A percentile compares a stretch with the other conserved stretches of the same genome.
Evolutionary conservation across 352 stramenopile species (phyloP).

Genomic region (Blastocystis sp.): DNA sequence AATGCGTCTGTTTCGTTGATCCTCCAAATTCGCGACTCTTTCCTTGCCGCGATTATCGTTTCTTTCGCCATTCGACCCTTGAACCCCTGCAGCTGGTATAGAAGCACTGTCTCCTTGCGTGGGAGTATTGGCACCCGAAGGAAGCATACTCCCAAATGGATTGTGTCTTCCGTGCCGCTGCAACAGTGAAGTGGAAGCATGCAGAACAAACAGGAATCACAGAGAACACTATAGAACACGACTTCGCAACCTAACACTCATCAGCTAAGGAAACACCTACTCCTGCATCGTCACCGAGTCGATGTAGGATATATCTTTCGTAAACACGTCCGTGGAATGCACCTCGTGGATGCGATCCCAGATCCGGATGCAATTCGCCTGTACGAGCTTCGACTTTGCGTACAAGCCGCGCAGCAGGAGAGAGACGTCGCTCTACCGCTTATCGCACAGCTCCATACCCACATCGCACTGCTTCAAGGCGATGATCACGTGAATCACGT

Average conservation of each 20-base stretch:
- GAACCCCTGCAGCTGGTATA: too few species aligned
- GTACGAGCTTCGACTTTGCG: conserved; percentile 16
- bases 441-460: neutral
- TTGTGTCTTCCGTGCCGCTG: too few species aligned
- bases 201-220: neutral
- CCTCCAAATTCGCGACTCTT: too few species aligned
- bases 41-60: too few species aligned
- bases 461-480: conserved; percentile 31
- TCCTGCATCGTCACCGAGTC: neutral
- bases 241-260: neutral
- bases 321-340: conserved; percentile 34
- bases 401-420: conserved; percentile 30
- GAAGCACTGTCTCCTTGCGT: too few species aligned
- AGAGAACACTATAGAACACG: neutral
- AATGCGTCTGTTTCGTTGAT: too few species aligned
- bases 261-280: neutral
- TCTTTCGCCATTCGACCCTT: too few species aligned
- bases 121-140: too few species aligned
- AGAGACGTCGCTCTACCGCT: neutral
- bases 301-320: conserved; percentile 14
- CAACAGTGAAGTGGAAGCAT: too few species aligned
- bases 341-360: conserved; percentile 16
- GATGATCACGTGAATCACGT: conserved; percentile 9
- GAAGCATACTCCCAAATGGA: too few species aligned
- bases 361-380: conserved; percentile 6